phyloP scores from a whole-genome alignment of 1,284 basidiomycete species.

The Marasmius fiardii region DNA sequence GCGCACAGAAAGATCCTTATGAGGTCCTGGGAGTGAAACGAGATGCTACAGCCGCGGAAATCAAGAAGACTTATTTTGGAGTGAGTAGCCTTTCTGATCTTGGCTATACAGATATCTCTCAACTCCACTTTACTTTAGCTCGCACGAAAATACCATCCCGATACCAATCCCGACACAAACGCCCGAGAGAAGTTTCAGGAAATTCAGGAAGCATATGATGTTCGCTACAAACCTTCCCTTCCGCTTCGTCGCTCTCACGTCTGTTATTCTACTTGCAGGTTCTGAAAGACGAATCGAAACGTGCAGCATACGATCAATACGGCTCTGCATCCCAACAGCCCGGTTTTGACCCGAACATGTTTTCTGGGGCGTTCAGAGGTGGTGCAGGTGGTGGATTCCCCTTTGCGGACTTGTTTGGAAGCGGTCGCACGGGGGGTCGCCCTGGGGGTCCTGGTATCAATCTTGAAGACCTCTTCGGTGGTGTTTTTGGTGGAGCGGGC shows the following conservation, averaged over 20 bases:
- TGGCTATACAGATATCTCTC: slow-evolving; percentile 6
- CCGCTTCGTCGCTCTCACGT: neutral
- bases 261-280: slow-evolving; percentile 46
- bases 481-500: slow-evolving; percentile 47
- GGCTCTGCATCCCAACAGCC: slow-evolving; percentile 92
- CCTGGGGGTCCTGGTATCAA: slow-evolving; percentile 59
- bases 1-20: slow-evolving; percentile 87
- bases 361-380: slow-evolving; percentile 57
- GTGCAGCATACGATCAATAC: slow-evolving; percentile 91
- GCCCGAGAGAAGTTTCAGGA: slow-evolving; percentile 95
- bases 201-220: slow-evolving; percentile 97
- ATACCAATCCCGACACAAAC: slow-evolving; percentile 91
- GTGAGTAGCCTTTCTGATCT: slow-evolving; percentile 42
- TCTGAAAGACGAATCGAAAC: slow-evolving; percentile 92
- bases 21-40: slow-evolving; percentile 84
- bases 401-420: slow-evolving; percentile 73
- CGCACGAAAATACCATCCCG: slow-evolving; percentile 97
- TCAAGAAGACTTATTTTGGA: slow-evolving; percentile 96
- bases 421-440: slow-evolving; percentile 44
- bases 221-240: slow-evolving; percentile 32
- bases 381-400: slow-evolving; percentile 61
- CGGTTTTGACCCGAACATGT: slow-evolving; percentile 90
- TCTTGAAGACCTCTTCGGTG: slow-evolving; percentile 86
- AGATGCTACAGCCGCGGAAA: slow-evolving; percentile 84
- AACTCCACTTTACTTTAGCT: slow-evolving; percentile 51